Evolutionary conservation across 371 early-diverging fungal genomes (phyloP).

Genomic region (Mortierella sp.): DNA sequence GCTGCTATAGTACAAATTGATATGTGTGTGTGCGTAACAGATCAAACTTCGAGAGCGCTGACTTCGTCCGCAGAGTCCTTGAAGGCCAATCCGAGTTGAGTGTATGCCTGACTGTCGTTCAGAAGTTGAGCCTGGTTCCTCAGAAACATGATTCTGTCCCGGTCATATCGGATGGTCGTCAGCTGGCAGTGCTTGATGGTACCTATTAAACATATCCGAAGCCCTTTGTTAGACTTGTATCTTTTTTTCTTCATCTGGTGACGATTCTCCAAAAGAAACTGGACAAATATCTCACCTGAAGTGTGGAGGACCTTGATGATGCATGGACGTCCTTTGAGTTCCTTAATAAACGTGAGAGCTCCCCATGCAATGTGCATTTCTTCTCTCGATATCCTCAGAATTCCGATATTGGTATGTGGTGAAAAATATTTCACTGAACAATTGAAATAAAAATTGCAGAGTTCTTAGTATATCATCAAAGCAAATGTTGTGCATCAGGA

Average conservation of each 20-base stretch:
- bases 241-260: background rate
- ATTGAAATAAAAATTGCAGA: too few species aligned
- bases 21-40: too few species aligned
- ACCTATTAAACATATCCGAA: conserved; percentile 39
- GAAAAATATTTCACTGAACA: conserved; percentile 72
- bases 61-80: conserved; percentile 44
- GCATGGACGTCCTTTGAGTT: conserved; percentile 57
- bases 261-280: background rate
- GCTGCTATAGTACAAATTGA: too few species aligned
- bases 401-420: conserved; percentile 69
- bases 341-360: conserved; percentile 64
- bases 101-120: conserved; percentile 24
- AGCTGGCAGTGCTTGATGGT: conserved; percentile 72
- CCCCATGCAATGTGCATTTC: conserved; percentile 67
- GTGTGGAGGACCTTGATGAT: conserved; percentile 68
- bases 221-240: background rate
- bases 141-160: conserved; percentile 59
- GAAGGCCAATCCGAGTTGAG: conserved; percentile 31
- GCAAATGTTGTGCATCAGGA: too few species aligned
- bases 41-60: conserved; percentile 31
- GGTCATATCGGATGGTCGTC: conserved; percentile 63
- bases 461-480: too few species aligned
- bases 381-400: conserved; percentile 71
- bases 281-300: conserved; percentile 48
- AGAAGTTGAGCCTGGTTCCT: conserved; percentile 43